Evolutionary conservation across 2,329 filamentous ascomycete genomes (phyloP).

Genomic region (Fusarium pilosicola): DNA sequence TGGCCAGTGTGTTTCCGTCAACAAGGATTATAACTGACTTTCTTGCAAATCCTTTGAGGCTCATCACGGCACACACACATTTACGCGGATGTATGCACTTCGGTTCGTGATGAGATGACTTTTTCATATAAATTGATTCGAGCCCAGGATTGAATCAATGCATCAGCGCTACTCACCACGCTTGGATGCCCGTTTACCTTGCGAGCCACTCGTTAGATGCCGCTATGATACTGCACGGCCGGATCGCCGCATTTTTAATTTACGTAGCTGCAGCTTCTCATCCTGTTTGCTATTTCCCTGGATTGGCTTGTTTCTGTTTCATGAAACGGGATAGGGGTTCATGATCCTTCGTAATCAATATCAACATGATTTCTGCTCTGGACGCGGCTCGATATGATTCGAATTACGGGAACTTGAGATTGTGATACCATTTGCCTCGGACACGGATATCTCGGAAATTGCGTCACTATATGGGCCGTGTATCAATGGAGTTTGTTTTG

Average conservation of each 20-base stretch:
- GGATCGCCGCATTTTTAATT: slow-evolving; percentile 13
- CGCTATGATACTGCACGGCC: slow-evolving; percentile 13
- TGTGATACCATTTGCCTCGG: not conserved
- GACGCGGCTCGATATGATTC: not conserved
- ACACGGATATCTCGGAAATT: slow-evolving; percentile 5
- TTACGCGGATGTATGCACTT: not conserved
- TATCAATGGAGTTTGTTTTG: not conserved
- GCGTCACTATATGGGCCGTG: not conserved
- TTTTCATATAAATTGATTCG: slow-evolving; percentile 26
- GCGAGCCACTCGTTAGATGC: slow-evolving; percentile 4
- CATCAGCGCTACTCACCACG: slow-evolving; percentile 2
- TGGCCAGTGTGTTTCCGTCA: slow-evolving; percentile 14
- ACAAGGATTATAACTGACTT: slow-evolving; percentile 2
- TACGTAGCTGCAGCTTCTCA: slow-evolving; percentile 1
- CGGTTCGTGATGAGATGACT: not conserved
- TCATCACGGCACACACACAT: not conserved
- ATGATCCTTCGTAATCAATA: slow-evolving; percentile 19
- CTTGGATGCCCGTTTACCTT: not conserved
- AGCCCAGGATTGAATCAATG: slow-evolving; percentile 27
- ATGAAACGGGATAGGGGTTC: slow-evolving; percentile 25
- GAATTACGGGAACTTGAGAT: not conserved
- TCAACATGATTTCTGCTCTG: not conserved
- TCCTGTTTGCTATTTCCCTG: slow-evolving; percentile 16
- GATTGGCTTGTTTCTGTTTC: slow-evolving; percentile 32
- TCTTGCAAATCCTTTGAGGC: not conserved